Conservation (phyloP, 2,329 filamentous ascomycete genomes). For the Verticillium nubilum region DNA sequence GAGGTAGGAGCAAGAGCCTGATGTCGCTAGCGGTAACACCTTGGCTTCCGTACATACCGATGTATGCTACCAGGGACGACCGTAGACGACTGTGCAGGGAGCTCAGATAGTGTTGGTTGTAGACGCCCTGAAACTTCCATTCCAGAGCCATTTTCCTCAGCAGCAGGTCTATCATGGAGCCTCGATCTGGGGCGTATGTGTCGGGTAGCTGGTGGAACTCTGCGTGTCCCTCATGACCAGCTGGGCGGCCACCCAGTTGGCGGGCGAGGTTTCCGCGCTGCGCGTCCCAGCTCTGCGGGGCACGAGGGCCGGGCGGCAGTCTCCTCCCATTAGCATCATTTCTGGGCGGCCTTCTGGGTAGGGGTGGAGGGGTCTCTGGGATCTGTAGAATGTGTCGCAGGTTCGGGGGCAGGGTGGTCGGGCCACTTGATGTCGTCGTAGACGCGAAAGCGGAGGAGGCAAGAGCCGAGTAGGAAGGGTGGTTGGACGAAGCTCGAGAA, state of each 20-base stretch:
- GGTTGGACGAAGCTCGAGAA: slow-evolving; percentile 18
- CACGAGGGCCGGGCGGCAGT: slow-evolving; percentile 52
- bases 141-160: slow-evolving; percentile 45
- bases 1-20: slow-evolving; percentile 35
- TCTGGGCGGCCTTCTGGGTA: slow-evolving; percentile 37
- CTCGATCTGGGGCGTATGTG: slow-evolving; percentile 33
- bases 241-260: background rate
- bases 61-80: slow-evolving; percentile 43
- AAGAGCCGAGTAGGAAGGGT: slow-evolving; percentile 3
- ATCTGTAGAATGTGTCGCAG: slow-evolving; percentile 55
- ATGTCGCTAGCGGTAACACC: slow-evolving; percentile 48
- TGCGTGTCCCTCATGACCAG: slow-evolving; percentile 4
- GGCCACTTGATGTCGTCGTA: slow-evolving; percentile 16
- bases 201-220: slow-evolving; percentile 34
- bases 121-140: slow-evolving; percentile 50
- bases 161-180: slow-evolving; percentile 46
- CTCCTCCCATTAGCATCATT: slow-evolving; percentile 43
- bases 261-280: slow-evolving; percentile 14
- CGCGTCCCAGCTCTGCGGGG: slow-evolving; percentile 51
- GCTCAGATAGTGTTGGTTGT: slow-evolving; percentile 52
- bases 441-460: slow-evolving; percentile 15
- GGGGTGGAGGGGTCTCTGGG: slow-evolving; percentile 49
- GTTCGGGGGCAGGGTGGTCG: slow-evolving; percentile 44
- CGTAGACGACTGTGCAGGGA: slow-evolving; percentile 49
- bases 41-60: slow-evolving; percentile 36